Evolutionary conservation across 2,329 filamentous ascomycete species (phyloP).

Genomic region (Colletotrichum navitas): DNA sequence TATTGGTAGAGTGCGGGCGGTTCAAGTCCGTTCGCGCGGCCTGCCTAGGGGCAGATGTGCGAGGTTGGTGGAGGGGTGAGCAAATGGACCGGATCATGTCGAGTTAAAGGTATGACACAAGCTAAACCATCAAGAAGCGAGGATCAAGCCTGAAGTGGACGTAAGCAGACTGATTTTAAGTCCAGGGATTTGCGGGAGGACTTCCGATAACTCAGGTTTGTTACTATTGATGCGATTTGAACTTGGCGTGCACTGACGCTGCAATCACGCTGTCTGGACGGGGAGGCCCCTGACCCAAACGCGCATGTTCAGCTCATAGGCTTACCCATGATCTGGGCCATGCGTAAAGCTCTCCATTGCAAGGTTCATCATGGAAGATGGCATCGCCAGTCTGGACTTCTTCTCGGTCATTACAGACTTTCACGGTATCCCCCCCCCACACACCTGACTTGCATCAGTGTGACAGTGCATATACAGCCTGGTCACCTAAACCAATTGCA

Average conservation of each 20-base stretch:
- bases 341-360: neutral
- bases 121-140: neutral
- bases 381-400: slow-evolving; percentile 13
- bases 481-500: neutral
- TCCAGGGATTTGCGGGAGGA: neutral
- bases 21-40: slow-evolving; percentile 12
- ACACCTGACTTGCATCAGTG: neutral
- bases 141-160: neutral
- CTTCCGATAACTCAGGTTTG: neutral
- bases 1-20: slow-evolving; percentile 2
- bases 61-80: slow-evolving; percentile 5
- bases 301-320: neutral
- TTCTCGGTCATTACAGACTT: slow-evolving; percentile 11
- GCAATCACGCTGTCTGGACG: slow-evolving; percentile 6
- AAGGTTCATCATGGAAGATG: slow-evolving; percentile 3
- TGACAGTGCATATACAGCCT: neutral
- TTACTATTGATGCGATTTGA: neutral
- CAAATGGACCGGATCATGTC: neutral
- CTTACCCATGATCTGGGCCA: neutral
- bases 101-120: neutral
- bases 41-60: slow-evolving; percentile 4
- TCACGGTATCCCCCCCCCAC: slow-evolving; percentile 4
- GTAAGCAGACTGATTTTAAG: neutral
- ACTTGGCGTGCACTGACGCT: slow-evolving; percentile 7
- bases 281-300: slow-evolving; percentile 33